A percentile compares a stretch with the other conserved stretches of the same genome.
phyloP scores from a whole-genome alignment of 192 early-diverging fungal genomes.

The Backusella parvicylindrica region DNA sequence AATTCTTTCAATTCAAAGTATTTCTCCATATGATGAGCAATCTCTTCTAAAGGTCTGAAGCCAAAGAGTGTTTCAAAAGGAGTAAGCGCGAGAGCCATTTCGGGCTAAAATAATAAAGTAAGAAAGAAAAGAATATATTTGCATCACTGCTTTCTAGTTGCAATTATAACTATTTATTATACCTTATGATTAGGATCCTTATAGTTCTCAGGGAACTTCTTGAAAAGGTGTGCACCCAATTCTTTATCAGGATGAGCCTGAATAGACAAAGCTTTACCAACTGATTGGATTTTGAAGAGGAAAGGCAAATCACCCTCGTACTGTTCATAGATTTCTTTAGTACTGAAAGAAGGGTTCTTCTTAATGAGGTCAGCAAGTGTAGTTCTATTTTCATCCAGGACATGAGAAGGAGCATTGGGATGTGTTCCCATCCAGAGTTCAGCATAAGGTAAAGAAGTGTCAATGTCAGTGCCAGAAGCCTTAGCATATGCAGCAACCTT shows the following conservation, averaged over 20 bases:
- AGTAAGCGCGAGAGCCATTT: constrained; percentile 96
- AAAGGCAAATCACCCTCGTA: constrained; percentile 87
- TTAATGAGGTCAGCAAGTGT: constrained; percentile 62
- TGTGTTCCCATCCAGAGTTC: constrained; percentile 99
- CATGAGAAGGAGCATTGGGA: constrained; percentile 77
- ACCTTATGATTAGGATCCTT: constrained; percentile 56
- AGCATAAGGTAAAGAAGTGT: constrained; percentile 75
- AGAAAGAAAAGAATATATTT: not conserved
- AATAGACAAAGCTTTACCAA: constrained; percentile 89
- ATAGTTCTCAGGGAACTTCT: constrained; percentile 74
- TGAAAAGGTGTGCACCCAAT: constrained; percentile 69
- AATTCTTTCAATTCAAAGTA: constrained; percentile 81
- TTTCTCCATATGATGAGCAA: constrained; percentile 53
- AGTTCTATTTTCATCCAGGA: constrained; percentile 36
- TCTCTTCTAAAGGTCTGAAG: constrained; percentile 83
- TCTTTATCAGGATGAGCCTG: constrained; percentile 97
- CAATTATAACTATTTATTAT: not conserved
- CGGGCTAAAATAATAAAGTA: constrained; percentile 61
- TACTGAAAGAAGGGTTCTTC: constrained; percentile 50
- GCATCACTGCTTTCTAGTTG: not conserved
- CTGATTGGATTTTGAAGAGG: constrained; percentile 94
- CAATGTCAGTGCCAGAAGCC: constrained; percentile 49
- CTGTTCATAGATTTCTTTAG: constrained; percentile 46
- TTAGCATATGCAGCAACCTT: constrained; percentile 85
- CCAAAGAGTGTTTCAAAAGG: constrained; percentile 95